Conservation (phyloP, 2,329 filamentous ascomycete genomes). For the Teratosphaeriaceae sp. region DNA sequence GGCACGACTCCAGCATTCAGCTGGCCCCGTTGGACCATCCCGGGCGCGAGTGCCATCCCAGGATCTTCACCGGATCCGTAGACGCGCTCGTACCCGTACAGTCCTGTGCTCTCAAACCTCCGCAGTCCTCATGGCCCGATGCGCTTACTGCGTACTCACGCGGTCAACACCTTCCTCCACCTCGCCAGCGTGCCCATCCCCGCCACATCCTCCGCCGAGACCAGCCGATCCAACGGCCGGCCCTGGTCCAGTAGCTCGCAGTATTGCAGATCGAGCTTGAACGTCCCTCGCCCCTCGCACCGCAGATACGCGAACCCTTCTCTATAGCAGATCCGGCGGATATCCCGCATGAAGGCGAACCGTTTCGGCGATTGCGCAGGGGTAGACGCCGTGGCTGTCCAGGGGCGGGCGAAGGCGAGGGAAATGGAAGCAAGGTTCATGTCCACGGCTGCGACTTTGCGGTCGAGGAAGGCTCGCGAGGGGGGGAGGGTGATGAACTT, state of each 20-base stretch:
- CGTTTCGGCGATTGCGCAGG: not conserved
- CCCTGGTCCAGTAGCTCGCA: constrained; percentile 21
- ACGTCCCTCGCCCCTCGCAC: constrained; percentile 14
- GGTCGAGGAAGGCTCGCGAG: constrained; percentile 4
- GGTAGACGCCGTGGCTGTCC: constrained; percentile 1
- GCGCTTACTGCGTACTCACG: too few species aligned
- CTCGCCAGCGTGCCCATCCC: too few species aligned
- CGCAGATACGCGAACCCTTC: constrained; percentile 23
- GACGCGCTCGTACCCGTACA: too few species aligned
- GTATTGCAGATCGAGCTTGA: constrained; percentile 24
- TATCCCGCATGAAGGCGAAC: constrained; percentile 10
- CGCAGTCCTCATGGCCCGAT: too few species aligned
- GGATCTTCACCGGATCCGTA: too few species aligned
- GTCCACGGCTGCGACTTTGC: constrained; percentile 5
- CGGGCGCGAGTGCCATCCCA: too few species aligned
- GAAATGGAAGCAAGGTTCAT: constrained; percentile 6
- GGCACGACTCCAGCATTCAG: too few species aligned
- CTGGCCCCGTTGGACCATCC: too few species aligned
- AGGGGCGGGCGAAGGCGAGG: not conserved
- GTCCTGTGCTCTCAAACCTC: too few species aligned
- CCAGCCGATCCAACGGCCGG: constrained; percentile 8
- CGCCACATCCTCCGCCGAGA: not conserved
- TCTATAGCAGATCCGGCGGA: constrained; percentile 21
- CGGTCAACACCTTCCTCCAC: too few species aligned
- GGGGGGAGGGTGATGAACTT: constrained; percentile 10